Conservation (phyloP, 177 flowering plant species). For the Tripterygium wilfordii region DNA sequence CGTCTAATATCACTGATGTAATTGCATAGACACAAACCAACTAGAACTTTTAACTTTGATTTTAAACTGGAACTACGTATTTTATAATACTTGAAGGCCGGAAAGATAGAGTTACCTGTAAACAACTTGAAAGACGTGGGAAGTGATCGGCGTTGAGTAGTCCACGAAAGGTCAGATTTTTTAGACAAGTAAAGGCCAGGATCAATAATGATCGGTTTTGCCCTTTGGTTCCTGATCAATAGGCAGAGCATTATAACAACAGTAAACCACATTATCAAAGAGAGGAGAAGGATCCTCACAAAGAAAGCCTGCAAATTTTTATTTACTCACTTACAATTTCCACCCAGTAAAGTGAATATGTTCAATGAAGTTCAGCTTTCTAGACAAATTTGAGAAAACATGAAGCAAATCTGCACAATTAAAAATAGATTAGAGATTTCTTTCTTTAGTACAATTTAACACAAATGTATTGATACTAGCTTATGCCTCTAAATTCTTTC, state of each 20-base stretch:
- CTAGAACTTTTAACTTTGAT: no score
- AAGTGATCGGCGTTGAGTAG: slow-evolving; percentile 74
- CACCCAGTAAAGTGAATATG: slow-evolving; percentile 69
- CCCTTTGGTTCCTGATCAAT: slow-evolving; percentile 94
- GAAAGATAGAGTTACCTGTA: slow-evolving; percentile 48
- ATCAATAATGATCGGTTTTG: slow-evolving; percentile 84
- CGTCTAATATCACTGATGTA: no score
- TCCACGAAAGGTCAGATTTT: slow-evolving; percentile 68
- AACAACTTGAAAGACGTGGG: slow-evolving; percentile 87
- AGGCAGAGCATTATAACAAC: no score
- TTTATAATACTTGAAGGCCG: no score
- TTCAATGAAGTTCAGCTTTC: slow-evolving; percentile 88
- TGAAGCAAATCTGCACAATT: slow-evolving; percentile 94
- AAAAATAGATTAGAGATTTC: slow-evolving; percentile 8
- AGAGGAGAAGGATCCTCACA: not conserved
- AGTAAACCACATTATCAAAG: no score
- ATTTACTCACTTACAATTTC: slow-evolving; percentile 71
- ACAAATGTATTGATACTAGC: no score
- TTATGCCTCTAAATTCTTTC: no score
- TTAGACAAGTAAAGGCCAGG: slow-evolving; percentile 91
- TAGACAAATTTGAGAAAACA: slow-evolving; percentile 70
- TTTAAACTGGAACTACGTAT: no score
- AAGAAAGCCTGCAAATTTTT: not conserved
- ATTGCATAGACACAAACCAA: no score
- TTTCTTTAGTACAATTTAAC: no score